A percentile compares a stretch with the other conserved stretches of the same genome.
phyloP scores from a whole-genome alignment of 345 rosid species.

The Hypericum perforatum region DNA sequence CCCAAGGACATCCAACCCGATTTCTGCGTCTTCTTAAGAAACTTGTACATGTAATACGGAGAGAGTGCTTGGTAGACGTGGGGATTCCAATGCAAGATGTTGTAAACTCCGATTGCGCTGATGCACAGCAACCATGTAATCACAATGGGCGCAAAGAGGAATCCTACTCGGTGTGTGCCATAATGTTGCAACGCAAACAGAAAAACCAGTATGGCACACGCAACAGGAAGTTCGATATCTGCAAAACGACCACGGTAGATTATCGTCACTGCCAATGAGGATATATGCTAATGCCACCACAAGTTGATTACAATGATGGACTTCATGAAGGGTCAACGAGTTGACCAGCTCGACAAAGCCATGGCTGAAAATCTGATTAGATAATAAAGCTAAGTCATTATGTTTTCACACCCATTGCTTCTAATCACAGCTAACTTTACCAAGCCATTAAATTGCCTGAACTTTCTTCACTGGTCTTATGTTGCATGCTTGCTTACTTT shows the following conservation, averaged over 20 bases:
- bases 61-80: constrained; percentile 25
- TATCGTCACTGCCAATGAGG: background rate
- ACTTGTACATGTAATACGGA: constrained; percentile 28
- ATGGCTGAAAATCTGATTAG: too few relatives aligned
- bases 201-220: constrained; percentile 33
- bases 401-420: too few relatives aligned
- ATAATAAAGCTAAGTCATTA: too few relatives aligned
- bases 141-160: constrained; percentile 39
- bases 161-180: constrained; percentile 36
- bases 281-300: too few relatives aligned
- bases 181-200: constrained; percentile 36
- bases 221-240: constrained; percentile 20
- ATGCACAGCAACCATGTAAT: constrained; percentile 41
- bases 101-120: constrained; percentile 30
- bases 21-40: constrained; percentile 25
- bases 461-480: too few relatives aligned
- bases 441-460: too few relatives aligned
- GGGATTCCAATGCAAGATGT: constrained; percentile 37
- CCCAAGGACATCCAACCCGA: constrained; percentile 38
- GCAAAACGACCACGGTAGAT: background rate
- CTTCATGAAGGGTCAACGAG: too few relatives aligned
- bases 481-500: too few relatives aligned
- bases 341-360: too few relatives aligned
- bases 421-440: too few relatives aligned
- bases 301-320: too few relatives aligned